Evolutionary conservation across 305 asterid species (phyloP).

Genomic region (Fraxinus albicans): DNA sequence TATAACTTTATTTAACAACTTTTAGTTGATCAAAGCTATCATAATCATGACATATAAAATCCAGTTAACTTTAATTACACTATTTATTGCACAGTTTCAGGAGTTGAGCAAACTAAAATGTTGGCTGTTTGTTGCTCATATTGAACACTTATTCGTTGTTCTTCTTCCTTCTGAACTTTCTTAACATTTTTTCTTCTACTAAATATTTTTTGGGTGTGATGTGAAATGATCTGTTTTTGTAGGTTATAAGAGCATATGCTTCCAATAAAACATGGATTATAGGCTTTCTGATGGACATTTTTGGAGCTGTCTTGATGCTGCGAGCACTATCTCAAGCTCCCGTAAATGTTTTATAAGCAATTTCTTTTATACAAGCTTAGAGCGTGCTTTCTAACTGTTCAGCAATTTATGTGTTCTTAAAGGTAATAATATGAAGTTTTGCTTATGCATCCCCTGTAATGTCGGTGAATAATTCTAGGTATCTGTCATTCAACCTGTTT

Average conservation of each 20-base stretch:
- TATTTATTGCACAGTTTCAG: background rate
- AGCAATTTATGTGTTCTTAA: background rate
- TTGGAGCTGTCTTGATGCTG: conserved; percentile 91
- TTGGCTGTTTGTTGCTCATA: background rate
- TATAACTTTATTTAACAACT: background rate
- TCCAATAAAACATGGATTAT: conserved; percentile 79
- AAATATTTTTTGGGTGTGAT: background rate
- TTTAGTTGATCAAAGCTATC: background rate
- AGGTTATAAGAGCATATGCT: conserved; percentile 93
- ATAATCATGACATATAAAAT: background rate
- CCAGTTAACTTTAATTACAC: background rate
- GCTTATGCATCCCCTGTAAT: conserved; percentile 1
- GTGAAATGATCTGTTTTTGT: conserved; percentile 24
- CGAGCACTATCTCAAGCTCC: conserved; percentile 95
- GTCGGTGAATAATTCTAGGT: conserved; percentile 45
- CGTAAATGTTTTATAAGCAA: conserved; percentile 36
- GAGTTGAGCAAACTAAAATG: background rate
- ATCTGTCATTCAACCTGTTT: conserved; percentile 96
- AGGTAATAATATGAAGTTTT: conserved; percentile 9
- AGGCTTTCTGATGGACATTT: conserved; percentile 92
- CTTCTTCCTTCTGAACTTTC: background rate
- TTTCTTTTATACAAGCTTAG: background rate
- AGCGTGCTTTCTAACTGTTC: background rate
- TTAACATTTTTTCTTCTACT: background rate
- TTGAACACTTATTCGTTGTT: background rate